Percentiles rank a stretch among this genome's conserved stretches.
These are phyloP conservation scores for Starmerella sp. DNA, from an alignment of 805 yeast species.

Conservation along the genomic window DNA sequence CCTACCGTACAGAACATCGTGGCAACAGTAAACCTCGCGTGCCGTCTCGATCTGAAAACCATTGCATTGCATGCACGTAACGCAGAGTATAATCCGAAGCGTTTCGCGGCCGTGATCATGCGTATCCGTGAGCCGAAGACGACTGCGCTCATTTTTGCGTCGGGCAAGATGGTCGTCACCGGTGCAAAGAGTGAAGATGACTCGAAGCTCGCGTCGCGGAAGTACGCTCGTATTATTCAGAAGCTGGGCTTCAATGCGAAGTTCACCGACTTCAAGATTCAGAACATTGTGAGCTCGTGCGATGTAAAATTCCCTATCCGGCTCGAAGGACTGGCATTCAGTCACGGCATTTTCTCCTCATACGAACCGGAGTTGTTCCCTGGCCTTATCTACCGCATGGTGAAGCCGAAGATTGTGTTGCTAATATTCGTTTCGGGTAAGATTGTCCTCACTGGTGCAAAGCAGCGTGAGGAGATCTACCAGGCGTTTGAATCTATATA, in stretches of 20 bases:
- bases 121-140: slow-evolving; percentile 98
- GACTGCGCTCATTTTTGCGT: slow-evolving; percentile 93
- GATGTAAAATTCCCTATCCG: slow-evolving; percentile 97
- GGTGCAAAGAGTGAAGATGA: slow-evolving; percentile 99
- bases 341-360: slow-evolving; percentile 97
- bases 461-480: slow-evolving; percentile 95
- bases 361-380: slow-evolving; percentile 98
- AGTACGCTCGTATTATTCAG: slow-evolving; percentile 95
- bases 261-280: slow-evolving; percentile 95
- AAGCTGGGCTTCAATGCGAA: slow-evolving; percentile 96
- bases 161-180: slow-evolving; percentile 98
- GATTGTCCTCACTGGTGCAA: slow-evolving; percentile 96
- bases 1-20: slow-evolving; percentile 88
- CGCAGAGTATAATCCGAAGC: slow-evolving; percentile 92
- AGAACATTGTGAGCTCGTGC: slow-evolving; percentile 96
- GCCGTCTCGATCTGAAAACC: slow-evolving; percentile 90
- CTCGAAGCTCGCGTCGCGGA: slow-evolving; percentile 93
- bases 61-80: slow-evolving; percentile 97
- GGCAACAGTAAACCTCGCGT: slow-evolving; percentile 93
- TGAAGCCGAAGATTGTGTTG: slow-evolving; percentile 92
- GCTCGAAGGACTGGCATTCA: slow-evolving; percentile 91
- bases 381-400: slow-evolving; percentile 98
- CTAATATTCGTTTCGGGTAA: slow-evolving; percentile 94
- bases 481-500: slow-evolving; percentile 97
- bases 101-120: slow-evolving; percentile 99